phyloP scores from a whole-genome alignment of 2,329 filamentous ascomycete genomes.

The Colletotrichum ledebouriae region DNA sequence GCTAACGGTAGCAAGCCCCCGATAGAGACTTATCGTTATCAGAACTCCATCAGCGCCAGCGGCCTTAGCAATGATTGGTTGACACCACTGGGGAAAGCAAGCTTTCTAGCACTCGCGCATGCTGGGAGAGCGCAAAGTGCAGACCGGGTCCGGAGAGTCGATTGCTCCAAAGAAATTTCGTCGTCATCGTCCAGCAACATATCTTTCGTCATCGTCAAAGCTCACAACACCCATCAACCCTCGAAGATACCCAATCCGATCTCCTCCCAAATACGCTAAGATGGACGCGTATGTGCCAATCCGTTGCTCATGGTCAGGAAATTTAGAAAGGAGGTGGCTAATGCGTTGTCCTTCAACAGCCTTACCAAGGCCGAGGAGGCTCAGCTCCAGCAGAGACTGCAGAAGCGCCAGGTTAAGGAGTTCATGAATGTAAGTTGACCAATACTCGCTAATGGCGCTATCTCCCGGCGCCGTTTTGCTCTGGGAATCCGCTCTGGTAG shows the following conservation, averaged over 20 bases:
- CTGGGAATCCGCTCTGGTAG: neutral
- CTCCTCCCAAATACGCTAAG: neutral
- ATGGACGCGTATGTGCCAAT: constrained; percentile 45
- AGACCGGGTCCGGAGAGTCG: constrained; percentile 22
- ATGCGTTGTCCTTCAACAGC: constrained; percentile 50
- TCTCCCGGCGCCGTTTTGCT: neutral
- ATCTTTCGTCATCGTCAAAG: constrained; percentile 6
- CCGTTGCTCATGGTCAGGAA: constrained; percentile 20
- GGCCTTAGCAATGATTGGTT: constrained; percentile 23
- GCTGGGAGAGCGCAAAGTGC: constrained; percentile 14
- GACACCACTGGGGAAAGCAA: constrained; percentile 33
- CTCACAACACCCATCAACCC: neutral
- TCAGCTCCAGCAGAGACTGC: constrained; percentile 93
- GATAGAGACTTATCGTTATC: constrained; percentile 35
- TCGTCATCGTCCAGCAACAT: constrained; percentile 40
- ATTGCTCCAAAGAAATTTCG: constrained; percentile 43
- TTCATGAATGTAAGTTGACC: constrained; percentile 86
- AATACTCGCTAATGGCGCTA: neutral
- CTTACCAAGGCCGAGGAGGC: constrained; percentile 87
- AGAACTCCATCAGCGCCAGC: constrained; percentile 2
- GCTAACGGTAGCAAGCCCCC: neutral
- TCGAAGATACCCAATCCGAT: neutral
- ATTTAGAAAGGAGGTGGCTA: constrained; percentile 36
- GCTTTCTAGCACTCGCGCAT: constrained; percentile 25
- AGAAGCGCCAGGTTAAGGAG: constrained; percentile 98